Conservation (phyloP, 2,329 filamentous ascomycete species). For the Rhynchosporium secalis region DNA sequence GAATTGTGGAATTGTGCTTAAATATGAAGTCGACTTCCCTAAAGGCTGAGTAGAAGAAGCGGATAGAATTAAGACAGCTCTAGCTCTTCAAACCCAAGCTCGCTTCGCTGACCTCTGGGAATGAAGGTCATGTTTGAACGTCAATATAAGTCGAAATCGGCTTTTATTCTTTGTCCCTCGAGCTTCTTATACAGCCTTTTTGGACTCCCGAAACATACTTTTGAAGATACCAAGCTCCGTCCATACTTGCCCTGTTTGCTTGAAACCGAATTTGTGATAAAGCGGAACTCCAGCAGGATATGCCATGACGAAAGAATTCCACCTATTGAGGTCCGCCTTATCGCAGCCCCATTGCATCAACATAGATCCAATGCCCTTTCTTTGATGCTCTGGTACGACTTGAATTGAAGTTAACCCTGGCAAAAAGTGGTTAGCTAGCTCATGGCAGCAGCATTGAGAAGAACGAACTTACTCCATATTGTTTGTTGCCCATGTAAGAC, state of each 20-base stretch:
- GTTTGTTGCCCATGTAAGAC: neutral
- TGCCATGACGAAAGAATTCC: neutral
- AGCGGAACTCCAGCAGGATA: neutral
- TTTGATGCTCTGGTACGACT: neutral
- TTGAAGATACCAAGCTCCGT: neutral
- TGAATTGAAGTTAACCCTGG: neutral
- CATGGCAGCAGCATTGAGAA: neutral
- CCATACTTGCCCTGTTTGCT: neutral
- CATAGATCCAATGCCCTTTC: neutral
- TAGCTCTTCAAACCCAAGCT: too few species aligned
- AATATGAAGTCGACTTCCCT: too few species aligned
- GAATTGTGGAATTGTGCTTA: too few species aligned
- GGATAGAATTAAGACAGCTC: too few species aligned
- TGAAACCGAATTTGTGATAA: neutral
- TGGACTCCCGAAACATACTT: neutral
- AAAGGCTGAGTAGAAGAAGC: too few species aligned
- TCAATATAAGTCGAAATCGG: too few species aligned
- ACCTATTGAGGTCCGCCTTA: neutral
- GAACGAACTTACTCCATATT: neutral
- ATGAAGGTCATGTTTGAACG: too few species aligned
- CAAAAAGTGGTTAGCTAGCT: neutral
- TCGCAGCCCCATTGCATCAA: neutral
- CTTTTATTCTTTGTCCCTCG: too few species aligned
- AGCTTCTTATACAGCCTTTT: too few species aligned
- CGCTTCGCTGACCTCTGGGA: too few species aligned